Conservation (phyloP, 352 stramenopile species). For the Sclerospora graminicola region DNA sequence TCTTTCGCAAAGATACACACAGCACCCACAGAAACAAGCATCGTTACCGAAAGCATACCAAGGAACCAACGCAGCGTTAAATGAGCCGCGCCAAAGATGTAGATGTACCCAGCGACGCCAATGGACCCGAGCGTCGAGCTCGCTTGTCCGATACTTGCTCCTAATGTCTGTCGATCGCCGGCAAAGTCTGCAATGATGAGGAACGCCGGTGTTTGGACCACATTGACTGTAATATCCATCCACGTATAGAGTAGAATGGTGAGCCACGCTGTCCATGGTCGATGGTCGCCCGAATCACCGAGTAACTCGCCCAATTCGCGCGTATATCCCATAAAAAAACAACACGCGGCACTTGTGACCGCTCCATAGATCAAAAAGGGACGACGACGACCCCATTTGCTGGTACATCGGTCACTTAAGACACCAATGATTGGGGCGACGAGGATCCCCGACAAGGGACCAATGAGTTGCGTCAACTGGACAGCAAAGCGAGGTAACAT, state of each 20-base stretch:
- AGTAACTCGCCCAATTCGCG: slow-evolving; percentile 47
- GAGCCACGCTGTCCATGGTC: slow-evolving; percentile 43
- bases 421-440: slow-evolving; percentile 59
- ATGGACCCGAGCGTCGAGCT: slow-evolving; percentile 56
- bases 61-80: slow-evolving; percentile 58
- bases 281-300: slow-evolving; percentile 34
- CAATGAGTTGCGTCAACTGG: slow-evolving; percentile 65
- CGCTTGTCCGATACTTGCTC: slow-evolving; percentile 46
- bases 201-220: slow-evolving; percentile 59
- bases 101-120: slow-evolving; percentile 61
- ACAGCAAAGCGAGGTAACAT: slow-evolving; percentile 56
- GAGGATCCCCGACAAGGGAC: slow-evolving; percentile 56
- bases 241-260: slow-evolving; percentile 72
- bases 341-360: slow-evolving; percentile 49
- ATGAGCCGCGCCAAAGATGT: slow-evolving; percentile 55
- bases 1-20: slow-evolving; percentile 56
- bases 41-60: slow-evolving; percentile 55
- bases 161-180: slow-evolving; percentile 54
- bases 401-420: slow-evolving; percentile 45
- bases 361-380: slow-evolving; percentile 55
- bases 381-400: slow-evolving; percentile 48
- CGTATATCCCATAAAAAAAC: slow-evolving; percentile 63
- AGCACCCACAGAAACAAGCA: slow-evolving; percentile 38
- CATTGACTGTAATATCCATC: slow-evolving; percentile 79
- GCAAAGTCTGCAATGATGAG: slow-evolving; percentile 72